Base-by-base conservation (phyloP, 805 yeast species). In the Candida pseudofarinosa region DNA sequence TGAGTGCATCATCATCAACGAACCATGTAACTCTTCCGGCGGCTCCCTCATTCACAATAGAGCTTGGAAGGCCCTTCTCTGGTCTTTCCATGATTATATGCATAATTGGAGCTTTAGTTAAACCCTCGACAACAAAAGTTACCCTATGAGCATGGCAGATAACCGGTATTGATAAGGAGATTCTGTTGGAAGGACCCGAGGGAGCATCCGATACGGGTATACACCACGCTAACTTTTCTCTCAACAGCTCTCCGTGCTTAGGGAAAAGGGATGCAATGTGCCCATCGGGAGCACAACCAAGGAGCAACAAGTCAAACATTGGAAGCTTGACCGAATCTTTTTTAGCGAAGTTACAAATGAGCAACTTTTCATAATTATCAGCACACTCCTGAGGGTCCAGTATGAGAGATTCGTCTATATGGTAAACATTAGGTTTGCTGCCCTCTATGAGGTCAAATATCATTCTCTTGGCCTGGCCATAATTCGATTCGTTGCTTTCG, bases 251-350 rank as follows among this genome's bases (percentile, higher is more conserved):
- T 31, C 74, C 74, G 57, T 87, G 93, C 59, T 85, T 84, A 17
- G 99, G 99, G 73, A 91, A 91, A 43, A 91, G 76, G n/a, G 96
- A 88, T 40, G 97, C 96, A 58, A 88, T 87, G 63, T 91, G 99
- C 17, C 99, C 99, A 63, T 91, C 99, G 2, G 98, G 98, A 0
- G 99, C 99, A 73, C 98, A 91, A 19, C 99, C 99, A 45, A 93
- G 73, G 51, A 93, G 71, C 48, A 93, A 77, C 41, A 93, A 69
- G 63, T 93, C 98, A 67, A 93, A 91, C 80, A 88, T 82, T 46
- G 99, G 99, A 48, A 91, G 75, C 66, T 90, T 89, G 43, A 93
- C 99, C 14, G 96, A 84, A 64, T 93, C 98, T 61, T 95, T 91
- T 41, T 87, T 89, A 8, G 99, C 99, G 69, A 93, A 93, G 41